These are phyloP conservation scores for Suillus luteus DNA, from an alignment of 768 basidiomycete species.

Conservation along the genomic window DNA sequence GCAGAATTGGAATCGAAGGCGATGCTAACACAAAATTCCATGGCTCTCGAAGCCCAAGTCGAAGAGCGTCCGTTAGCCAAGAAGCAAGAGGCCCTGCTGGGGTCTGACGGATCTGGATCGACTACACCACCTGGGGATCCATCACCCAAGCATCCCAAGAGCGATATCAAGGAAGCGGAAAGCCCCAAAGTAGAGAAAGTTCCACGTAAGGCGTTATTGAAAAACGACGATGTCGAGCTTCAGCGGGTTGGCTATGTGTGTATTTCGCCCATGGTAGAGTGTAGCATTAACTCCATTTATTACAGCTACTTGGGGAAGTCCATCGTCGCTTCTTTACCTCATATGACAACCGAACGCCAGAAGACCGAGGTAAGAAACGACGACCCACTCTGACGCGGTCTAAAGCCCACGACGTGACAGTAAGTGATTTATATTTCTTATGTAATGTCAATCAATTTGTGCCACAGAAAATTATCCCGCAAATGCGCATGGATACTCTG, in stretches of 20 bases:
- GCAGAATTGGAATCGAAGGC: slow-evolving; percentile 51
- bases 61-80: slow-evolving; percentile 87
- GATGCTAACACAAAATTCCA: slow-evolving; percentile 68
- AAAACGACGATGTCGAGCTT: slow-evolving; percentile 86
- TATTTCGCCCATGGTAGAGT: slow-evolving; percentile 4
- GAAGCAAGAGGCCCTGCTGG: slow-evolving; percentile 78
- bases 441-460: slow-evolving; percentile 4
- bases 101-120: slow-evolving; percentile 34
- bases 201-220: slow-evolving; percentile 74
- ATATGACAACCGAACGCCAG: slow-evolving; percentile 48
- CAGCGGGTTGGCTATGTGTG: slow-evolving; percentile 72
- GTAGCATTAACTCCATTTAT: slow-evolving; percentile 7
- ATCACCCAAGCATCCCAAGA: slow-evolving; percentile 18
- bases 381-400: slow-evolving; percentile 27
- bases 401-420: slow-evolving; percentile 73
- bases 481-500: slow-evolving; percentile 75
- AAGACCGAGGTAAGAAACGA: slow-evolving; percentile 32
- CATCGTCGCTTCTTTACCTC: slow-evolving; percentile 75
- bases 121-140: slow-evolving; percentile 1
- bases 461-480: slow-evolving; percentile 79
- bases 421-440: slow-evolving; percentile 39
- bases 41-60: slow-evolving; percentile 80
- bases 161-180: slow-evolving; percentile 21
- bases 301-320: slow-evolving; percentile 78
- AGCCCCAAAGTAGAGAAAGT: slow-evolving; percentile 43